Conservation (phyloP, 495 filamentous ascomycete genomes). For the Hyaloscypha hepaticicola region DNA sequence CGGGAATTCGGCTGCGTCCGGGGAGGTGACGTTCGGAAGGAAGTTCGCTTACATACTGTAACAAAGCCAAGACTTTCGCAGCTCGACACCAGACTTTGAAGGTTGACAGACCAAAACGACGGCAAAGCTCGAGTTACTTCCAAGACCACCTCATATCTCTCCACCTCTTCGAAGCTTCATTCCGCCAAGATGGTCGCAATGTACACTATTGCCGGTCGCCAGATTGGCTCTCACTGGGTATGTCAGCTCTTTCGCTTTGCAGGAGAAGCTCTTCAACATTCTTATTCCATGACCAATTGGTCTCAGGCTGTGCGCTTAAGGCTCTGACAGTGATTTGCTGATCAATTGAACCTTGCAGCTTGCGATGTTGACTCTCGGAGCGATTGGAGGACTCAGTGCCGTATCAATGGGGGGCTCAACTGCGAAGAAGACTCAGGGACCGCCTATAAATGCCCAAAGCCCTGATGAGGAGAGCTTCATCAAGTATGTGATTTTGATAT, state of each 20-base stretch:
- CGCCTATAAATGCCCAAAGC: slow-evolving; percentile 82
- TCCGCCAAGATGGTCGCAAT: slow-evolving; percentile 75
- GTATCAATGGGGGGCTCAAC: slow-evolving; percentile 58
- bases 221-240: slow-evolving; percentile 94
- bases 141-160: slow-evolving; percentile 16
- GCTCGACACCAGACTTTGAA: slow-evolving; percentile 26
- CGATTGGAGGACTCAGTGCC: slow-evolving; percentile 57
- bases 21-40: slow-evolving; percentile 15
- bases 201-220: slow-evolving; percentile 83
- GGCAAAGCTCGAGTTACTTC: slow-evolving; percentile 34
- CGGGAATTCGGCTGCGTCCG: slow-evolving; percentile 15
- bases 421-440: slow-evolving; percentile 58
- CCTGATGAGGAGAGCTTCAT: slow-evolving; percentile 97
- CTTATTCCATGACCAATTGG: neutral
- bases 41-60: neutral
- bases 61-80: slow-evolving; percentile 12
- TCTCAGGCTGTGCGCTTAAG: neutral
- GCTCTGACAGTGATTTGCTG: slow-evolving; percentile 18
- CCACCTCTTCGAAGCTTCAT: slow-evolving; percentile 33
- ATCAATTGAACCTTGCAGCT: slow-evolving; percentile 55
- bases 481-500: slow-evolving; percentile 66
- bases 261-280: slow-evolving; percentile 10
- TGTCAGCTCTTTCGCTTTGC: slow-evolving; percentile 40
- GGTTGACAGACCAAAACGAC: slow-evolving; percentile 15
- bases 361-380: slow-evolving; percentile 76